A percentile compares a stretch with the other conserved stretches of the same genome.
Evolutionary conservation across 495 filamentous ascomycete species (phyloP).

Genomic region (Penicillium egyptiacum): DNA sequence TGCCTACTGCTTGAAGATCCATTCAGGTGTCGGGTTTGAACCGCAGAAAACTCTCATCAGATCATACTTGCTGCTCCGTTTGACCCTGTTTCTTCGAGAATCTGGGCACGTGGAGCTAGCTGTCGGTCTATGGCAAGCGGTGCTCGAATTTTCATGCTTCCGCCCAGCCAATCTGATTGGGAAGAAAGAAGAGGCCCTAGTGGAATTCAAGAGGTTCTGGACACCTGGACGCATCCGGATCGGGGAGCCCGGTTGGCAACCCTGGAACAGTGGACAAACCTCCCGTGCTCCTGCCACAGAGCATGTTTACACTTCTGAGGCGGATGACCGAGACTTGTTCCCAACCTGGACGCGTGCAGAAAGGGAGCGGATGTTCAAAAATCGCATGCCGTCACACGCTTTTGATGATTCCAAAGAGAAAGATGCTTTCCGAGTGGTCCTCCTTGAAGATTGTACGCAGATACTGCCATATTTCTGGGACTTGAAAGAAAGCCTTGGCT

Average conservation of each 20-base stretch:
- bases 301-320: conserved; percentile 18
- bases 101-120: conserved; percentile 78
- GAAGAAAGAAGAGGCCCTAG: conserved; percentile 24
- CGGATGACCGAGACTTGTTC: conserved; percentile 31
- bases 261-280: conserved; percentile 55
- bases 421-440: conserved; percentile 75
- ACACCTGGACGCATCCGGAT: conserved; percentile 79
- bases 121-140: conserved; percentile 77
- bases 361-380: conserved; percentile 39
- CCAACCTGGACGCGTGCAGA: conserved; percentile 64
- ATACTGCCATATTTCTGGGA: conserved; percentile 57
- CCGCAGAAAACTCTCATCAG: conserved; percentile 47
- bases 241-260: conserved; percentile 69
- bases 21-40: conserved; percentile 26
- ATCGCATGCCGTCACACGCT: conserved; percentile 62
- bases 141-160: conserved; percentile 73
- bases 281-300: not conserved
- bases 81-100: conserved; percentile 72
- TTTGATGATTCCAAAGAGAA: conserved; percentile 65
- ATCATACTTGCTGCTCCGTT: conserved; percentile 70
- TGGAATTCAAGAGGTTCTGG: conserved; percentile 76
- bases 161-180: conserved; percentile 36
- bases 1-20: conserved; percentile 55
- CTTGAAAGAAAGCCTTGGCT: conserved; percentile 57
- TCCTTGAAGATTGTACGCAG: conserved; percentile 32